Base-by-base conservation (phyloP, 441 rosid species). In the Aleurites moluccanus region DNA sequence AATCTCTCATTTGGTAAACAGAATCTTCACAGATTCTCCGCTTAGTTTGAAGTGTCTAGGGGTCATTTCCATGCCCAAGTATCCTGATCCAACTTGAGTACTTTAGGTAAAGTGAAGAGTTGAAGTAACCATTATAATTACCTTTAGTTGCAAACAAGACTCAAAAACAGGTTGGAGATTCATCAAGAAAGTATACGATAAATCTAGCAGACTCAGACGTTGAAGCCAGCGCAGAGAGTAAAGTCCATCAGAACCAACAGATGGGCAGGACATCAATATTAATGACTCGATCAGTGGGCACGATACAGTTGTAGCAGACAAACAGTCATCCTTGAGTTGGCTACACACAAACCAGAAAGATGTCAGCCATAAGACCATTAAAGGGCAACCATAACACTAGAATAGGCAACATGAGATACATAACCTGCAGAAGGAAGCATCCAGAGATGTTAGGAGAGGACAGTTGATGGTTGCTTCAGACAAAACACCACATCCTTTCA, bases 361-460 rank as follows among this genome's bases (percentile, higher is more conserved):
- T 56, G 55, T 79, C 80, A 81, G 69, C 20, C 50, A 70, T 4
- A 30, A 30, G 60, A 72, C 27, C 28, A 35, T 73, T 28, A 66
- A 38, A 66, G 77, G 35, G 67, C 13, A 63, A 72, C n/a, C 6
- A 45, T 65, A 80, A 68, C 50, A 73, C 45, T 56, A 71, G 28
- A 10, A 23, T 45, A 69, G 57, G 15, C 49, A 25, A 42, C 14
- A 40, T 16, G 18, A 64, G 57, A 71, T 59, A 72, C 40, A 30
- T 70, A 68, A 93, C 99, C 98, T 76, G 95, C 99, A 94, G 84
- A 96, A 96, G 57, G 99, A 96, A 76, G 98, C 97, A 84, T 96
- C 99, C 72, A 96, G 87, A 72, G 99, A 90, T 72, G 88, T 91
- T 63, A 94, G 83, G 50, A 82, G 90, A 73, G 98, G 98, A 75